Base-by-base conservation (phyloP, 345 rosid species). In the Passiflora organensis region DNA sequence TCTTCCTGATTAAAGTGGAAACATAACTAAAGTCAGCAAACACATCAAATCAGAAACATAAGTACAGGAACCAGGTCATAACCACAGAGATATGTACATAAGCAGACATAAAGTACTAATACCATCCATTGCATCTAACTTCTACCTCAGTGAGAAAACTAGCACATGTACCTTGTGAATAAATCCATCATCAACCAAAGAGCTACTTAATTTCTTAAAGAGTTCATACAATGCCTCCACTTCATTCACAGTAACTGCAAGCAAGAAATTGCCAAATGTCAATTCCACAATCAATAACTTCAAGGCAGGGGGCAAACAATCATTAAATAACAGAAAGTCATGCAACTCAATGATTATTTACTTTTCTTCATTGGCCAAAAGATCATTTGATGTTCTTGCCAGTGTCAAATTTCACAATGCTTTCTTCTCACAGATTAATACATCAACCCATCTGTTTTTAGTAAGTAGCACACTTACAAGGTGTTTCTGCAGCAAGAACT, bases 151-250 rank as follows among this genome's bases (percentile, higher is more conserved):
- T 0, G 24, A 20, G 23, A 14, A 19, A 2, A 19, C 17, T 39
- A n/a, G 5, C 13, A 34, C 11, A 17, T 28, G 43, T 69, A 88
- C 99, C 94, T 86, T 89, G 76, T 89, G 96, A 75, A 86, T 89
- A 53, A 86, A 82, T 53, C 95, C 95, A 55, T 89, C 96, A 13
- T 82, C 79, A 32, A 81, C 54, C 42, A 93, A 84, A 25, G 94
- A 82, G 60, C 87, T 81, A 83, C 96, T 93, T 74, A 93, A 62
- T 72, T 86, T 93, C 81, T 80, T 84, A 64, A 59, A 89, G 2
- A 93, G 86, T 74, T 84, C 91, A 52, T 77, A 75, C 58, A 93
- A 72, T 25, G 96, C 82, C 75, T 82, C 86, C 24, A 93, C 95
- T 78, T 93, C 94, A 53, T 60, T 74, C 28, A 80, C 78, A 0